Percentiles rank a stretch among this genome's conserved stretches.
These are phyloP conservation scores for Yamadazyma siamensis DNA, from an alignment of 1,139 yeast species.

Conservation along the genomic window DNA sequence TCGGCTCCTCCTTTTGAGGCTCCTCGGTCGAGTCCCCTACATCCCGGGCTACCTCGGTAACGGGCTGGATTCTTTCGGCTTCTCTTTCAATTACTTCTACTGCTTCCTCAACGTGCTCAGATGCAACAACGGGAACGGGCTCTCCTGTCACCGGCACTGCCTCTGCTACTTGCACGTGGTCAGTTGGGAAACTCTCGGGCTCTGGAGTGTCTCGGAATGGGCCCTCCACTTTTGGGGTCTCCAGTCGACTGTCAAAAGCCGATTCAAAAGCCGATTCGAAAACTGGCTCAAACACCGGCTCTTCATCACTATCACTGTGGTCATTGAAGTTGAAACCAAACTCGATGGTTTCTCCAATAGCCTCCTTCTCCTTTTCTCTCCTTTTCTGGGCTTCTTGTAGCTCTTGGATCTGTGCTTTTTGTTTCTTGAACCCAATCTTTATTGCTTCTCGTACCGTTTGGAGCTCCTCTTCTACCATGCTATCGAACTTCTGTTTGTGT, in stretches of 20 bases:
- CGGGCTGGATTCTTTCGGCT: neutral
- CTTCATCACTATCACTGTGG: constrained; percentile 16
- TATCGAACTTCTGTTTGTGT: constrained; percentile 21
- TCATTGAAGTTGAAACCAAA: constrained; percentile 29
- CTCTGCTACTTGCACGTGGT: too few relatives aligned
- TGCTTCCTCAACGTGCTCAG: too few relatives aligned
- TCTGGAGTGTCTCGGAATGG: too few relatives aligned
- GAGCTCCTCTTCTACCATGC: constrained; percentile 31
- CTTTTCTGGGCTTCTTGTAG: constrained; percentile 21
- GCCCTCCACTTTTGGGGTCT: too few relatives aligned
- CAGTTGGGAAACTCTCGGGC: too few relatives aligned
- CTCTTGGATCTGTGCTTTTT: constrained; percentile 19
- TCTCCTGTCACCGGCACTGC: too few relatives aligned
- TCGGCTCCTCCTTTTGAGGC: constrained; percentile 1
- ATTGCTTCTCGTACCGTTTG: constrained; percentile 33
- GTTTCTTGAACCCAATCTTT: constrained; percentile 29
- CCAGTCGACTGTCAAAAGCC: too few relatives aligned
- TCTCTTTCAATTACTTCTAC: too few relatives aligned
- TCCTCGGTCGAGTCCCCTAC: neutral
- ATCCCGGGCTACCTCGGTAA: neutral
- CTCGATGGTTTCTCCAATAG: constrained; percentile 18
- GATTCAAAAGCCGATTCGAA: too few relatives aligned
- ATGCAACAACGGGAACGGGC: too few relatives aligned
- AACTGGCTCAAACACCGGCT: too few relatives aligned
- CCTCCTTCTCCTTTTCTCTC: constrained; percentile 16